Evolutionary conservation across 306 rosid genomes (phyloP).

Genomic region (Quercus robur): DNA sequence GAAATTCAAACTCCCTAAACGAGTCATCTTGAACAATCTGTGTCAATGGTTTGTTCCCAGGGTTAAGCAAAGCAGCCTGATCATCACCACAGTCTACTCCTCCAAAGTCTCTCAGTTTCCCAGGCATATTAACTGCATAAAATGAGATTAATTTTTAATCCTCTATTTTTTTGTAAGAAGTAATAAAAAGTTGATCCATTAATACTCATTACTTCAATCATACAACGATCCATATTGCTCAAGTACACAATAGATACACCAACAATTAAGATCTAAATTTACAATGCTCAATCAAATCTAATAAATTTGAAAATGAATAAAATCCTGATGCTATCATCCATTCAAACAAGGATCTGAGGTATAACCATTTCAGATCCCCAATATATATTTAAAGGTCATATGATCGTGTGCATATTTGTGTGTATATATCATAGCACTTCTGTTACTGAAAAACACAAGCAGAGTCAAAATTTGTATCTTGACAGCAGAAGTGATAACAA

Average conservation of each 20-base stretch:
- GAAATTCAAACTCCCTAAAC: slow-evolving; percentile 94
- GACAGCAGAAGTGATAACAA: slow-evolving; percentile 24
- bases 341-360: too few species aligned
- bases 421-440: not conserved
- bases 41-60: slow-evolving; percentile 76
- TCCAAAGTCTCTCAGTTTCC: slow-evolving; percentile 88
- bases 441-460: not conserved
- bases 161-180: slow-evolving; percentile 22
- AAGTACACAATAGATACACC: too few species aligned
- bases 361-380: too few species aligned
- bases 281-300: too few species aligned
- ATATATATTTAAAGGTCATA: not conserved
- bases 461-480: slow-evolving; percentile 12
- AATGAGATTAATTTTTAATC: slow-evolving; percentile 8
- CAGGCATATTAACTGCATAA: slow-evolving; percentile 63
- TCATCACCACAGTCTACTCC: slow-evolving; percentile 87
- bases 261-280: too few species aligned
- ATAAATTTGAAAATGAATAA: too few species aligned
- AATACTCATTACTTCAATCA: not conserved
- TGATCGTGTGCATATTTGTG: not conserved
- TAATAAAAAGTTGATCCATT: not conserved
- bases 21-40: slow-evolving; percentile 96
- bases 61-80: slow-evolving; percentile 78
- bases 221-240: not conserved
- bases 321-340: too few species aligned